phyloP scores from a whole-genome alignment of 192 early-diverging fungal genomes.

The Oehlia diaphana region DNA sequence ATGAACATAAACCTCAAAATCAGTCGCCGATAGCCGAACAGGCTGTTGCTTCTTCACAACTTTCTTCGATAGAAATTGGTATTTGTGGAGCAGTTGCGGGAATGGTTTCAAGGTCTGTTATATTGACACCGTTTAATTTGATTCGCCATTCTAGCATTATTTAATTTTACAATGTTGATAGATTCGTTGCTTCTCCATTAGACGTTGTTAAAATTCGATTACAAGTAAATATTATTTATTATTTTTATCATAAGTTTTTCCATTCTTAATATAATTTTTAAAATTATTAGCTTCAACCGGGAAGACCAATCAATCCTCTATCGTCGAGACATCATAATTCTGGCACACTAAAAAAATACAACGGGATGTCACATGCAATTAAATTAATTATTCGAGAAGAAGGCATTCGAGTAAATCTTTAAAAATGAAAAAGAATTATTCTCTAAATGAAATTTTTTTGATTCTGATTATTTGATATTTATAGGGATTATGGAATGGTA shows the following conservation, averaged over 20 bases:
- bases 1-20: neutral
- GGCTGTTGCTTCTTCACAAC: neutral
- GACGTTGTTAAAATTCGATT: conserved; percentile 94
- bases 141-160: neutral
- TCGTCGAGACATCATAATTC: neutral
- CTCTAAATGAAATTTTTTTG: neutral
- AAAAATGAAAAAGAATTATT: neutral
- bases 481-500: conserved; percentile 92
- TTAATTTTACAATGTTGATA: neutral
- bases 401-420: conserved; percentile 65
- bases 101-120: conserved; percentile 22
- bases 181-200: conserved; percentile 86
- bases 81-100: conserved; percentile 25
- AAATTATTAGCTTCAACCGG: conserved; percentile 36
- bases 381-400: conserved; percentile 74
- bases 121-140: neutral
- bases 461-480: neutral
- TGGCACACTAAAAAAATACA: conserved; percentile 50
- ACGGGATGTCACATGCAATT: conserved; percentile 65
- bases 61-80: conserved; percentile 16
- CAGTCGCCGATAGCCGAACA: neutral
- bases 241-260: neutral
- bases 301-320: neutral
- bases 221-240: conserved; percentile 41
- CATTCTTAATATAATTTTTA: neutral